Conservation (phyloP, 345 rosid species). For the Adansonia digitata region DNA sequence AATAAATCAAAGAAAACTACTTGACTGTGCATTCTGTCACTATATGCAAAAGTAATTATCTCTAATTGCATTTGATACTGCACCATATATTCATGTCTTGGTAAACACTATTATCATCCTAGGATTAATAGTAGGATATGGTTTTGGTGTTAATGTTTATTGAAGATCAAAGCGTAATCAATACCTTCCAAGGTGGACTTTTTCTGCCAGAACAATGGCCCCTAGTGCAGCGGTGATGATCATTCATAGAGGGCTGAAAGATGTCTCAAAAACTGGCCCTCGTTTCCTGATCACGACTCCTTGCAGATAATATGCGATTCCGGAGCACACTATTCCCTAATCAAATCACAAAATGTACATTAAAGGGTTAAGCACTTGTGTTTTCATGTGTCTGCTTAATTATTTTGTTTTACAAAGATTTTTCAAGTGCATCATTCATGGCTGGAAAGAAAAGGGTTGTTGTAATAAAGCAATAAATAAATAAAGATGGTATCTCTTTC, state of each 20-base stretch:
- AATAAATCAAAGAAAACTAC: not conserved
- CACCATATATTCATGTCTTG: not conserved
- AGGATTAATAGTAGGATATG: no score
- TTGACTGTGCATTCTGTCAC: not conserved
- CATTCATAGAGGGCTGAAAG: slow-evolving; percentile 89
- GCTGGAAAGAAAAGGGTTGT: not conserved
- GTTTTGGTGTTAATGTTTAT: no score
- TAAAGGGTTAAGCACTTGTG: not conserved
- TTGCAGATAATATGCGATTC: slow-evolving; percentile 79
- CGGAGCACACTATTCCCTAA: slow-evolving; percentile 90
- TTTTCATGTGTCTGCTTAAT: not conserved
- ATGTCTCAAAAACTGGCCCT: slow-evolving; percentile 87
- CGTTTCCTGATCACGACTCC: slow-evolving; percentile 57
- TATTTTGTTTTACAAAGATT: not conserved
- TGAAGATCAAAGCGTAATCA: not conserved
- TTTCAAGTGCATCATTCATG: not conserved
- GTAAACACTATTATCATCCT: not conserved
- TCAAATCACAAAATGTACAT: not conserved
- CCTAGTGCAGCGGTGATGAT: slow-evolving; percentile 76
- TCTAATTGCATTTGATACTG: not conserved
- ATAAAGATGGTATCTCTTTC: no score
- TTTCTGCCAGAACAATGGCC: slow-evolving; percentile 59
- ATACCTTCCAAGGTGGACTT: slow-evolving; percentile 82
- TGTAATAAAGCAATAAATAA: not conserved
- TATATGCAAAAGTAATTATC: not conserved